Evolutionary conservation across 768 basidiomycete genomes (phyloP).

Genomic region (Pilatotrama ljubarskyi): DNA sequence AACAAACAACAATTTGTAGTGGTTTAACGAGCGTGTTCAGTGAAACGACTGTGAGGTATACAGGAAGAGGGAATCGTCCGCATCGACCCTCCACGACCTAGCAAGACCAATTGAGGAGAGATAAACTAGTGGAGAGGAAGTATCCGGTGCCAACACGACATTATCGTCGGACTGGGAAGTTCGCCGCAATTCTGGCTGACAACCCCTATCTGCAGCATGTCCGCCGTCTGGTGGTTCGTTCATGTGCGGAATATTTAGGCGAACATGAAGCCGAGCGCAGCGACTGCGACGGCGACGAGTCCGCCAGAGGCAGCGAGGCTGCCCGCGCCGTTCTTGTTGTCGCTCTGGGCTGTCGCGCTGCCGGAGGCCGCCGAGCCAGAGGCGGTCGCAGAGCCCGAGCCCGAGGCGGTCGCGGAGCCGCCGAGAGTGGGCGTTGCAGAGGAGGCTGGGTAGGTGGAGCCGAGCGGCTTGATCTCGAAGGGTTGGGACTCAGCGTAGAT

Average conservation of each 20-base stretch:
- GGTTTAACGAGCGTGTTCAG: constrained; percentile 16
- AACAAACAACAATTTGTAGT: too few species aligned
- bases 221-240: too few species aligned
- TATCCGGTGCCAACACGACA: background rate
- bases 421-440: constrained; percentile 34
- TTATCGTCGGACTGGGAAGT: too few species aligned
- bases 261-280: constrained; percentile 26
- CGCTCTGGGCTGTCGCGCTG: constrained; percentile 1
- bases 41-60: constrained; percentile 22
- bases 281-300: constrained; percentile 23
- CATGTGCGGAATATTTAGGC: constrained; percentile 12
- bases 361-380: constrained; percentile 26
- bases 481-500: constrained; percentile 53
- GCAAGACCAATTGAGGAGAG: background rate
- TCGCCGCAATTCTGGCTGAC: background rate
- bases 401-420: constrained; percentile 20
- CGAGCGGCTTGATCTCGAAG: constrained; percentile 63
- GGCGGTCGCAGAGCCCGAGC: constrained; percentile 28
- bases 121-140: background rate
- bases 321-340: constrained; percentile 19
- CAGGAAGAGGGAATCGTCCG: constrained; percentile 10
- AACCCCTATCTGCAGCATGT: background rate
- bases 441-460: constrained; percentile 52
- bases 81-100: background rate
- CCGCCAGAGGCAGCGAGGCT: constrained; percentile 17